Percentiles rank a stretch among this genome's conserved stretches.
These are phyloP conservation scores for Wallacemonas sp. DNA, from an alignment of 208 protist genomes.

Conservation along the genomic window DNA sequence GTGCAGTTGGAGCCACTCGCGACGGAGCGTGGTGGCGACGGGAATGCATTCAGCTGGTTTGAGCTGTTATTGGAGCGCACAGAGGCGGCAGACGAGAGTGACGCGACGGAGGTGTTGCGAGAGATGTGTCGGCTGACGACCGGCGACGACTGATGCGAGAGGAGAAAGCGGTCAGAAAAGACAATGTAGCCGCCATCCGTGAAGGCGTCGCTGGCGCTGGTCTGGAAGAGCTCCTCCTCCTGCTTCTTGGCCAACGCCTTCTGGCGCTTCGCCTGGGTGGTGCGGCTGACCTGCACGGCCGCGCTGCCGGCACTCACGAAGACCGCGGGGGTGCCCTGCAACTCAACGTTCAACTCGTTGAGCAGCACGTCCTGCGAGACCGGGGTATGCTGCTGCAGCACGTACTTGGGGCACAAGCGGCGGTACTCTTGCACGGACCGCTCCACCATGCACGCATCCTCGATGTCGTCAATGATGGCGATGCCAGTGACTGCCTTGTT, in stretches of 20 bases:
- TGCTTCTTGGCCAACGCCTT: neutral
- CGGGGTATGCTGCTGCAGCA: neutral
- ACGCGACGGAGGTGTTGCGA: neutral
- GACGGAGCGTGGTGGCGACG: neutral
- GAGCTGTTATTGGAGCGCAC: neutral
- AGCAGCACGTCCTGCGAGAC: neutral
- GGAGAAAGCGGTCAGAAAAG: slow-evolving; percentile 27
- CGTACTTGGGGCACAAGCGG: neutral
- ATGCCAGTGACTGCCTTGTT: neutral
- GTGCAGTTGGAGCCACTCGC: slow-evolving; percentile 2
- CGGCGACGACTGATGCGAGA: slow-evolving; percentile 10
- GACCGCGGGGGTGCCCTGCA: neutral
- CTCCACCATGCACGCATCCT: neutral
- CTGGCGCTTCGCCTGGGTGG: neutral
- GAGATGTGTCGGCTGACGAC: slow-evolving; percentile 7
- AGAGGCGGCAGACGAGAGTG: neutral
- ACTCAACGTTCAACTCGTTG: neutral
- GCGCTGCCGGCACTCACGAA: slow-evolving; percentile 3
- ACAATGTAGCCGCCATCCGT: slow-evolving; percentile 22
- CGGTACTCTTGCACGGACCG: neutral
- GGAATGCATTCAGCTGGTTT: slow-evolving; percentile 1
- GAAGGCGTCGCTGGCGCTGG: slow-evolving; percentile 6
- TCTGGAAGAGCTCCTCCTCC: slow-evolving; percentile 6
- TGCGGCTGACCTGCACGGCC: neutral
- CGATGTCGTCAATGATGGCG: neutral